Evolutionary conservation across 1,284 basidiomycete species (phyloP).

Genomic region (Moesziomyces antarcticus): DNA sequence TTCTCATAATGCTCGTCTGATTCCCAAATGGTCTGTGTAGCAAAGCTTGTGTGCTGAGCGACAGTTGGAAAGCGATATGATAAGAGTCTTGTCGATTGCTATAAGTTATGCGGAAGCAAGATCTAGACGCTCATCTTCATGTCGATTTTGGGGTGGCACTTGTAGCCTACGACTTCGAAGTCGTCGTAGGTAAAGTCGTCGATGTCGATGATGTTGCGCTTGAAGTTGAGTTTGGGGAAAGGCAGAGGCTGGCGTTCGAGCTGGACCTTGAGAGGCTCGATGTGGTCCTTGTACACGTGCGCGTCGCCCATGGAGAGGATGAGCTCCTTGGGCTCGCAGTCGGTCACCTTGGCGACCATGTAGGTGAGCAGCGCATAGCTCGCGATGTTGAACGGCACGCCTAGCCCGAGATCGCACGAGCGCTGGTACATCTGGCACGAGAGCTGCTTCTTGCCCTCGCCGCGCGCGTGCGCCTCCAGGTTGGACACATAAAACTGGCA

Average conservation of each 20-base stretch:
- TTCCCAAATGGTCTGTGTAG: too few species aligned
- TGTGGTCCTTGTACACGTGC: conserved; percentile 93
- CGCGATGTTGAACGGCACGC: conserved; percentile 95
- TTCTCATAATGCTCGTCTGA: neutral
- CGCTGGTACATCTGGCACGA: conserved; percentile 98
- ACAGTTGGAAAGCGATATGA: too few species aligned
- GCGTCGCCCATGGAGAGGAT: conserved; percentile 93
- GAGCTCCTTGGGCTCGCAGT: conserved; percentile 85
- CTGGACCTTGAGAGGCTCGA: conserved; percentile 84
- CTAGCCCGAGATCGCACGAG: conserved; percentile 94
- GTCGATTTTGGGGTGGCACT: conserved; percentile 83
- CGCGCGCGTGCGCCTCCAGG: conserved; percentile 67
- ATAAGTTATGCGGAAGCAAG: too few species aligned
- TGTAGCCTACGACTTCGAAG: conserved; percentile 86
- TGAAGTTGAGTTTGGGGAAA: conserved; percentile 85
- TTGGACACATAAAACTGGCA: conserved; percentile 92
- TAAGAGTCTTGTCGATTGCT: too few species aligned
- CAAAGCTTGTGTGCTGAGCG: too few species aligned
- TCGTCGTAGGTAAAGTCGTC: conserved; percentile 86
- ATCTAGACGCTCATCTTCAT: conserved; percentile 99
- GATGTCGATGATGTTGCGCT: conserved; percentile 75
- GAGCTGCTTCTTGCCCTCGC: conserved; percentile 69
- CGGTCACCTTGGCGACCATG: conserved; percentile 92
- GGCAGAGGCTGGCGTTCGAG: conserved; percentile 80
- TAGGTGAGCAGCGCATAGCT: conserved; percentile 95